Conservation (phyloP, 108 stramenopile species). For the Nitzschia sp. region DNA sequence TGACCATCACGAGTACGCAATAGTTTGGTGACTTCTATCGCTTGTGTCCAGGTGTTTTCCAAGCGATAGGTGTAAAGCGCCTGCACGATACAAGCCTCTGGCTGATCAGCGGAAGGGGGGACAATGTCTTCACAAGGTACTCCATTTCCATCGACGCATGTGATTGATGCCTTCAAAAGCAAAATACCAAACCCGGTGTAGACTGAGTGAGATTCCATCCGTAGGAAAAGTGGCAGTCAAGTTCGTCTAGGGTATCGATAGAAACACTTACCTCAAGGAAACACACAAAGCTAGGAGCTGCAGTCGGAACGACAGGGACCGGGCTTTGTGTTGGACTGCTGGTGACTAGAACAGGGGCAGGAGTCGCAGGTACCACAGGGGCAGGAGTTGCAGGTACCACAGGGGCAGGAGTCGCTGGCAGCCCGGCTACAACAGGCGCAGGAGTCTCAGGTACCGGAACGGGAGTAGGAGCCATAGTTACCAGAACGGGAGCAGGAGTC, state of each 20-base stretch:
- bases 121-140: constrained; percentile 11
- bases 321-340: background rate
- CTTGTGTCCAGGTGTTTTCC: background rate
- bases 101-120: background rate
- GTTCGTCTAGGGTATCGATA: too few relatives aligned
- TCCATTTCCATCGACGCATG: constrained; percentile 2
- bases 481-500: background rate
- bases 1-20: background rate
- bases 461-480: background rate
- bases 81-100: constrained; percentile 2
- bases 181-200: too few relatives aligned
- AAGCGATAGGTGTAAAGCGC: constrained; percentile 5
- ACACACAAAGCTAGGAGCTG: background rate
- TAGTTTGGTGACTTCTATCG: background rate
- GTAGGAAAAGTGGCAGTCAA: too few relatives aligned
- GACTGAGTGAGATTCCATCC: constrained; percentile 5
- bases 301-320: background rate
- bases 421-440: too few relatives aligned
- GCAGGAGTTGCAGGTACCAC: background rate
- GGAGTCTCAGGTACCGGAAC: background rate
- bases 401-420: constrained; percentile 6
- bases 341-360: background rate
- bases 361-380: background rate
- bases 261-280: background rate
- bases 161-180: constrained; percentile 5